These are phyloP conservation scores for Xylariales sp. DNA, from an alignment of 2,329 filamentous ascomycete genomes.

Conservation along the genomic window DNA sequence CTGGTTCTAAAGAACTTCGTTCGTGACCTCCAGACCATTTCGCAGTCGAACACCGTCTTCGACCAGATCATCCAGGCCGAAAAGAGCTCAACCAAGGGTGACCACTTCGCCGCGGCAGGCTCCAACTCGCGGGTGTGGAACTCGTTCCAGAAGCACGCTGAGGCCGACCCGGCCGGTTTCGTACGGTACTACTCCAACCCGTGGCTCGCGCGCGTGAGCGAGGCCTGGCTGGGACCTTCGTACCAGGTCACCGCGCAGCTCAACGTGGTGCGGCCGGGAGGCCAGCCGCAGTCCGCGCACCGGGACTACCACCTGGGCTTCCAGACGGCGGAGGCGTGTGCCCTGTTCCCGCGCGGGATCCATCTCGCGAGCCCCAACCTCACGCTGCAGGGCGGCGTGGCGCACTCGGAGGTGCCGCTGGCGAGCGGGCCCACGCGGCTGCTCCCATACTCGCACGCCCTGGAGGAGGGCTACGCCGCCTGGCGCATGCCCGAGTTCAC, in stretches of 20 bases:
- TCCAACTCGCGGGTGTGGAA: slow-evolving; percentile 63
- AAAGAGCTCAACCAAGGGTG: slow-evolving; percentile 37
- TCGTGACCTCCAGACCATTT: slow-evolving; percentile 33
- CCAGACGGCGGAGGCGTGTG: slow-evolving; percentile 43
- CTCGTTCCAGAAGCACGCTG: slow-evolving; percentile 57
- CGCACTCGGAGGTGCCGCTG: slow-evolving; percentile 56
- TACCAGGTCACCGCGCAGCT: slow-evolving; percentile 60
- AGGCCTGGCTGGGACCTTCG: slow-evolving; percentile 54
- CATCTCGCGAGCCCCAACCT: slow-evolving; percentile 53
- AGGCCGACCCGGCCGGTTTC: slow-evolving; percentile 48
- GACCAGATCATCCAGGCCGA: slow-evolving; percentile 39
- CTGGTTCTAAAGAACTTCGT: slow-evolving; percentile 53
- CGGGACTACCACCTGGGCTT: slow-evolving; percentile 64
- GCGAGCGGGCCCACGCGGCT: slow-evolving; percentile 56
- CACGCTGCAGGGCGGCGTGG: slow-evolving; percentile 60
- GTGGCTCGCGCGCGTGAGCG: slow-evolving; percentile 47
- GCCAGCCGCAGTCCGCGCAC: slow-evolving; percentile 52
- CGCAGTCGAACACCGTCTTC: slow-evolving; percentile 43
- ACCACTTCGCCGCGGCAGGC: slow-evolving; percentile 55
- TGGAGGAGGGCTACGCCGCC: slow-evolving; percentile 53
- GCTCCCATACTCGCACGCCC: slow-evolving; percentile 56
- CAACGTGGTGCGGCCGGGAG: slow-evolving; percentile 58
- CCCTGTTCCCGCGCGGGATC: slow-evolving; percentile 43
- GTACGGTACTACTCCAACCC: slow-evolving; percentile 56
- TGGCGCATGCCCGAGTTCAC: slow-evolving; percentile 50